Conservation (phyloP, 805 yeast genomes). For the Komagataella ulmi region DNA sequence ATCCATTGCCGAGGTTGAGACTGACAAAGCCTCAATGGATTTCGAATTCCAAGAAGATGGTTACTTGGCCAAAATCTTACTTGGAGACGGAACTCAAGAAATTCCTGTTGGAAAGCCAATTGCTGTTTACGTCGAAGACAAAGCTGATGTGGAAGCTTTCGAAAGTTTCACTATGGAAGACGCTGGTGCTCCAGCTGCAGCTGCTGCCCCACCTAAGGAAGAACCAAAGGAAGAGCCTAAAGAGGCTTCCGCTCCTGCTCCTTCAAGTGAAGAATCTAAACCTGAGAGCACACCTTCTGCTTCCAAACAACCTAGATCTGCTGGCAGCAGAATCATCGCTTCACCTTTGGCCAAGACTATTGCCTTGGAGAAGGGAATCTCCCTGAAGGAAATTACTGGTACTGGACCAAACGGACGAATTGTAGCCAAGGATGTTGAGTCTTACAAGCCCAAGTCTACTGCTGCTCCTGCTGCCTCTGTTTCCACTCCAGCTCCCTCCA, state of each 20-base stretch:
- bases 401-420: slow-evolving; percentile 95
- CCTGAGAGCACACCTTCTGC: slow-evolving; percentile 25
- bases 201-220: slow-evolving; percentile 25
- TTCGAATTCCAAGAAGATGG: slow-evolving; percentile 98
- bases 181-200: slow-evolving; percentile 41
- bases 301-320: slow-evolving; percentile 28
- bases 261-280: slow-evolving; percentile 16
- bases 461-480: slow-evolving; percentile 28
- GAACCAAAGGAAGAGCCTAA: slow-evolving; percentile 17
- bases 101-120: slow-evolving; percentile 91
- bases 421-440: slow-evolving; percentile 81
- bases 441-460: slow-evolving; percentile 35
- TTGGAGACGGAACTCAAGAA: slow-evolving; percentile 79
- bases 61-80: slow-evolving; percentile 72
- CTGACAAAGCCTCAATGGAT: slow-evolving; percentile 97
- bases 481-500: slow-evolving; percentile 27
- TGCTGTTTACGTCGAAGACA: slow-evolving; percentile 90
- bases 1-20: slow-evolving; percentile 90
- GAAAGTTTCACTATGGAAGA: slow-evolving; percentile 74
- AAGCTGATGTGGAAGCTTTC: slow-evolving; percentile 76
- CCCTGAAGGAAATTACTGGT: slow-evolving; percentile 76
- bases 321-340: slow-evolving; percentile 68
- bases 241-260: slow-evolving; percentile 16
- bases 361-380: slow-evolving; percentile 85
- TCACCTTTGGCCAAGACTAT: slow-evolving; percentile 91